Percentiles rank a stretch among this genome's conserved stretches.
Conservation (phyloP, 148 eudicot genomes). For the Pharnaceum exiguum region DNA sequence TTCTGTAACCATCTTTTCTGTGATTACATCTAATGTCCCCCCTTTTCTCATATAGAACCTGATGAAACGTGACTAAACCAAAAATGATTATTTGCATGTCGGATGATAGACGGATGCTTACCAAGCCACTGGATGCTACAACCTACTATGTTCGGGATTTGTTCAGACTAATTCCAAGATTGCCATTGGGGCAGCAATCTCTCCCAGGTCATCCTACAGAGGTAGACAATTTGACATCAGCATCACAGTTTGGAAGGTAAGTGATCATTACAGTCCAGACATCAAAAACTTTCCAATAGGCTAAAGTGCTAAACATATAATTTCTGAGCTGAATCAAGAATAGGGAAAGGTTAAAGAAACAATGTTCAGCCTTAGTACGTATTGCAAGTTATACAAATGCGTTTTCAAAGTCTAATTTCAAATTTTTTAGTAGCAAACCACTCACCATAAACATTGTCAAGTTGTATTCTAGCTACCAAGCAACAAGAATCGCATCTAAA, state of each 20-base stretch:
- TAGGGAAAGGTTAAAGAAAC: neutral
- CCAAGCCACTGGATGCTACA: conserved; percentile 98
- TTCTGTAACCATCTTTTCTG: neutral
- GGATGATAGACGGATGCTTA: conserved; percentile 81
- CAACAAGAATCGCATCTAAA: conserved; percentile 7
- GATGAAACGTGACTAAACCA: neutral
- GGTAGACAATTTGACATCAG: conserved; percentile 85
- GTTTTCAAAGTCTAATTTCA: neutral
- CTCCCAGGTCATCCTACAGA: conserved; percentile 67
- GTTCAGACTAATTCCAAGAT: conserved; percentile 80
- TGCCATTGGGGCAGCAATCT: conserved; percentile 97
- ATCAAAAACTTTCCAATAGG: neutral
- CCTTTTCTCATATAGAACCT: neutral
- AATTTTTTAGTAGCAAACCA: neutral
- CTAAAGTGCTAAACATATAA: neutral
- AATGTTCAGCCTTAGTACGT: no score
- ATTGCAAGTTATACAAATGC: no score
- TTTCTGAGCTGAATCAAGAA: neutral
- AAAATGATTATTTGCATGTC: neutral
- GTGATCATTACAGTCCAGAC: neutral
- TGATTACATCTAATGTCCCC: neutral
- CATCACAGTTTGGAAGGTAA: conserved; percentile 91
- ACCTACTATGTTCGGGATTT: conserved; percentile 90
- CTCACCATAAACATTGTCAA: conserved; percentile 2
- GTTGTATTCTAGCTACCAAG: conserved; percentile 6